Conservation (phyloP, 495 filamentous ascomycete species). For the Jackrogersella minutella region DNA sequence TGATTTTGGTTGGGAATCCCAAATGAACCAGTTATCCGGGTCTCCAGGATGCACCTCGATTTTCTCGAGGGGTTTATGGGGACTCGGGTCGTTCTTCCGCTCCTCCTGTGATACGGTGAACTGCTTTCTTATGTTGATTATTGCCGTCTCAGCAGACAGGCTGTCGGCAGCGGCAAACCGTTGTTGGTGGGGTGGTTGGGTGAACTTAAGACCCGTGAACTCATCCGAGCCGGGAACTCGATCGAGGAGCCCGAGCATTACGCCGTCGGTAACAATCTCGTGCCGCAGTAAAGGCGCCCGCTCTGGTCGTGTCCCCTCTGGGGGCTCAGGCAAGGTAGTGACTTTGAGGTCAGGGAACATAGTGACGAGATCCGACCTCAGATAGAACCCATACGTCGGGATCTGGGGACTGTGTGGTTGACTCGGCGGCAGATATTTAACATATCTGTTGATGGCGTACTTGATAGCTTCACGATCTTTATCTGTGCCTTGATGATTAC, state of each 20-base stretch:
- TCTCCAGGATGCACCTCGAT: background rate
- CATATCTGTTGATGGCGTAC: constrained; percentile 42
- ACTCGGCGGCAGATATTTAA: constrained; percentile 14
- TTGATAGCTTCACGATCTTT: constrained; percentile 46
- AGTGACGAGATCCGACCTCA: constrained; percentile 37
- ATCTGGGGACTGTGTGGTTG: constrained; percentile 25
- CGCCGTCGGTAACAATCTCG: constrained; percentile 32
- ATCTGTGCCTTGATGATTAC: constrained; percentile 50
- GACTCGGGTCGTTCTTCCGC: constrained; percentile 6
- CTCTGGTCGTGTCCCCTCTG: background rate
- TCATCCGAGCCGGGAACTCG: constrained; percentile 26
- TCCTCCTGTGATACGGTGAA: constrained; percentile 20
- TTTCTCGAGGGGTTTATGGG: background rate
- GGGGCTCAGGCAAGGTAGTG: constrained; percentile 1
- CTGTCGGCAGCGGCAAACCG: constrained; percentile 36
- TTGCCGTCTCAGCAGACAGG: constrained; percentile 2
- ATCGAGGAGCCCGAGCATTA: constrained; percentile 41
- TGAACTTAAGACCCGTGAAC: constrained; percentile 29
- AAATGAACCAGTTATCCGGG: background rate
- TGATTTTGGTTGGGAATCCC: background rate
- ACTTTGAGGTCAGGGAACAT: constrained; percentile 43
- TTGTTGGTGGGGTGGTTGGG: constrained; percentile 49
- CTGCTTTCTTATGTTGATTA: constrained; percentile 20
- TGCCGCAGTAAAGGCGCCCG: constrained; percentile 30
- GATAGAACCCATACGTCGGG: constrained; percentile 44